Percentiles rank a stretch among this genome's conserved stretches.
Conservation (phyloP, 441 rosid species). For the Pelargonium myrrhifolium region DNA sequence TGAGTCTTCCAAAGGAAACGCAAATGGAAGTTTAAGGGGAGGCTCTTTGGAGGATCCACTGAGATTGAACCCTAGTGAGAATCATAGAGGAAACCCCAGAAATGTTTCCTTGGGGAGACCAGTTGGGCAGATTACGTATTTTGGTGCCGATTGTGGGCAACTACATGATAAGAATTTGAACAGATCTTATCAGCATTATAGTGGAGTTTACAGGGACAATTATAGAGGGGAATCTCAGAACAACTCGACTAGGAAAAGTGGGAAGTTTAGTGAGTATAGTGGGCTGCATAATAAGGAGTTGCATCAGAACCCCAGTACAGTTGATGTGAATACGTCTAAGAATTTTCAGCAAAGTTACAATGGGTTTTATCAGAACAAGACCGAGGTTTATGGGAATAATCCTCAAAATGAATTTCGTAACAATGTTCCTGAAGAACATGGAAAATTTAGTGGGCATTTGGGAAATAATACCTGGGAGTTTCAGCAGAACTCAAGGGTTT, state of each 20-base stretch:
- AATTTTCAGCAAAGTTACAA: slow-evolving; percentile 8
- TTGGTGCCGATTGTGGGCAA: slow-evolving; percentile 13
- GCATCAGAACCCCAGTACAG: not conserved
- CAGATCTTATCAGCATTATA: slow-evolving; percentile 6
- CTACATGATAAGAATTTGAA: slow-evolving; percentile 8
- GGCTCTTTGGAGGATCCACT: not conserved
- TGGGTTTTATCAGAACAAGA: slow-evolving; percentile 19
- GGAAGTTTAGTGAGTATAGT: slow-evolving; percentile 19
- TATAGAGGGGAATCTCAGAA: slow-evolving; percentile 17
- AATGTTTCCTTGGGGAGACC: slow-evolving; percentile 11
- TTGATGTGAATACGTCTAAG: slow-evolving; percentile 4
- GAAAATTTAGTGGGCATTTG: slow-evolving; percentile 7
- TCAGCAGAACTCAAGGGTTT: not conserved
- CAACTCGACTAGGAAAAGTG: slow-evolving; percentile 16
- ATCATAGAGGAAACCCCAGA: slow-evolving; percentile 21
- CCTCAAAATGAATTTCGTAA: slow-evolving; percentile 8
- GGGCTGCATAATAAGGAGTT: slow-evolving; percentile 13
- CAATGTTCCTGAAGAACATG: slow-evolving; percentile 10
- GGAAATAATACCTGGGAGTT: not conserved
- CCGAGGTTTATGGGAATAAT: slow-evolving; percentile 12
- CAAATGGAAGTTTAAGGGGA: not conserved
- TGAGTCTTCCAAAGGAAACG: not conserved
- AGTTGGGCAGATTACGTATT: slow-evolving; percentile 12
- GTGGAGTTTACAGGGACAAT: slow-evolving; percentile 15
- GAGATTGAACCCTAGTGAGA: slow-evolving; percentile 27